A percentile compares a stretch with the other conserved stretches of the same genome.
Evolutionary conservation across 441 rosid genomes (phyloP).

Genomic region (Gossypium gossypioides): DNA sequence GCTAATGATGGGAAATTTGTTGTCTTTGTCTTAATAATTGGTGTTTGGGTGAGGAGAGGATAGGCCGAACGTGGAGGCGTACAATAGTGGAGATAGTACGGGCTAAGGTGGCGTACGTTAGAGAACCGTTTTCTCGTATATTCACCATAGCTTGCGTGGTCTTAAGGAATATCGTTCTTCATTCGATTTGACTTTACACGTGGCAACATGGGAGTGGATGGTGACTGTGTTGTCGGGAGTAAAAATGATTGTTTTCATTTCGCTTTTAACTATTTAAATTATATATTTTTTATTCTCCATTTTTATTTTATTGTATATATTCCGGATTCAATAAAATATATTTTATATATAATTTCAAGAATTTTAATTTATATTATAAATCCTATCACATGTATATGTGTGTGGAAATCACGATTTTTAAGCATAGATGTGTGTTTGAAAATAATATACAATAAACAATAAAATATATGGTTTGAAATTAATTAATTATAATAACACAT

Average conservation of each 20-base stretch:
- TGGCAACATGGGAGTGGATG: background rate
- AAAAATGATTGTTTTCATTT: background rate
- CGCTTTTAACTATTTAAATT: no score
- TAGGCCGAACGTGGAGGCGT: background rate
- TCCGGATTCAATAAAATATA: no score
- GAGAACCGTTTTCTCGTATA: background rate
- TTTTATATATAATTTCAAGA: no score
- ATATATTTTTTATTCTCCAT: no score
- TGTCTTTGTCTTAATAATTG: background rate
- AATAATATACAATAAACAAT: no score
- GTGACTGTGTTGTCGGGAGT: background rate
- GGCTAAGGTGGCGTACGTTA: background rate
- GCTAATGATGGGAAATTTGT: constrained; percentile 1
- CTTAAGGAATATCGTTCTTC: background rate
- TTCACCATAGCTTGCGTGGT: background rate
- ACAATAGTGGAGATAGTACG: background rate
- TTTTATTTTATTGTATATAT: no score
- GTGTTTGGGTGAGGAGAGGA: background rate
- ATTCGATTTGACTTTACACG: background rate
- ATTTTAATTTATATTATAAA: no score
- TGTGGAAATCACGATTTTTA: no score
- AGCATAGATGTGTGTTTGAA: no score
- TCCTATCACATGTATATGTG: no score
- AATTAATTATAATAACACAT: no score
- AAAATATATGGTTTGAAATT: no score